Evolutionary conservation across 768 basidiomycete species (phyloP).

Genomic region (Tubosaeta sp.): DNA sequence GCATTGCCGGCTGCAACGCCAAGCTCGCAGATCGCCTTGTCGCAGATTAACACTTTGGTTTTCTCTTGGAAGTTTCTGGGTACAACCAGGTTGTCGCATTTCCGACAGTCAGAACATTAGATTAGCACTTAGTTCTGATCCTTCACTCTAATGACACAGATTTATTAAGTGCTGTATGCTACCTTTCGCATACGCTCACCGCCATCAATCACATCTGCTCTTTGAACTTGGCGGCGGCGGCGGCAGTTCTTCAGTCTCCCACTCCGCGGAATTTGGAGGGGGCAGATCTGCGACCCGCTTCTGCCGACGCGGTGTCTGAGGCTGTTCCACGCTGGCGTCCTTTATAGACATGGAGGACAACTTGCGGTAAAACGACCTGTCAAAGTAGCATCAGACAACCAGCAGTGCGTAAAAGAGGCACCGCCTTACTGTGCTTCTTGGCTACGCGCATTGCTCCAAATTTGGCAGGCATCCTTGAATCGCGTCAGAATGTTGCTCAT

Average conservation of each 20-base stretch:
- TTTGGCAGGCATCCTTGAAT: slow-evolving; percentile 72
- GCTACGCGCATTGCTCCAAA: slow-evolving; percentile 68
- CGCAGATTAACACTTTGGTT: no score
- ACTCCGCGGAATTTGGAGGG: slow-evolving; percentile 45
- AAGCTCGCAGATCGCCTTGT: no score
- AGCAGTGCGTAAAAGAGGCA: no score
- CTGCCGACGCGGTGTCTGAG: slow-evolving; percentile 11
- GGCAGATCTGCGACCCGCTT: slow-evolving; percentile 40
- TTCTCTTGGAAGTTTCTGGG: no score
- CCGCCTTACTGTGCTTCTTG: slow-evolving; percentile 67
- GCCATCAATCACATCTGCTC: neutral
- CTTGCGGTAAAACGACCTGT: slow-evolving; percentile 18
- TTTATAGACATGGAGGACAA: slow-evolving; percentile 32
- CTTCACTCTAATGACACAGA: neutral
- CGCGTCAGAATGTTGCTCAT: slow-evolving; percentile 65
- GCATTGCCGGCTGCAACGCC: no score
- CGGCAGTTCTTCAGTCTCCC: slow-evolving; percentile 49
- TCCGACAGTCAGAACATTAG: neutral
- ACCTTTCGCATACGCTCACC: neutral
- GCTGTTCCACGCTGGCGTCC: slow-evolving; percentile 8
- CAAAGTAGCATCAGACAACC: neutral
- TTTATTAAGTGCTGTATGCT: neutral
- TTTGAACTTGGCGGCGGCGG: slow-evolving; percentile 25
- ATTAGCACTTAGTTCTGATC: neutral
- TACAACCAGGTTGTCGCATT: no score